phyloP scores from a whole-genome alignment of 805 yeast genomes.

The Yarrowia hollandica region DNA sequence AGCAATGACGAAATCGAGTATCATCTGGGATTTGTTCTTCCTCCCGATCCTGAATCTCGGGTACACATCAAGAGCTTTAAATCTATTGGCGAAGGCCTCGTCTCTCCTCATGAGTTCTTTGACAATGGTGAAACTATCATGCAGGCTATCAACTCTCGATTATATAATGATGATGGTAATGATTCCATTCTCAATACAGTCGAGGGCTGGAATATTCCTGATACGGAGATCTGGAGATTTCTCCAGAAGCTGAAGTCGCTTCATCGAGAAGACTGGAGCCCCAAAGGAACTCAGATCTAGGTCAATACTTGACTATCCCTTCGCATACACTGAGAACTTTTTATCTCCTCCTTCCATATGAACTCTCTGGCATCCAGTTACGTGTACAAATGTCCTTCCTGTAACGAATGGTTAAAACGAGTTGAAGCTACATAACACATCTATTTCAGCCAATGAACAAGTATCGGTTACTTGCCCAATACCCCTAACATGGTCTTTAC shows the following conservation, averaged over 20 bases:
- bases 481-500: constrained; percentile 26
- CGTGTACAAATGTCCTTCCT: constrained; percentile 7
- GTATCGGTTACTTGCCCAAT: constrained; percentile 4
- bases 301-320: background rate
- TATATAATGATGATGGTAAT: constrained; percentile 1
- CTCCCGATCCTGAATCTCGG: background rate
- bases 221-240: constrained; percentile 27
- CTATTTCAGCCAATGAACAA: background rate
- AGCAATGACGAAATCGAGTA: constrained; percentile 8
- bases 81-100: constrained; percentile 10
- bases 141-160: constrained; percentile 4
- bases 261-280: background rate
- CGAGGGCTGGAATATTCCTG: constrained; percentile 26
- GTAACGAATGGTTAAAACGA: background rate
- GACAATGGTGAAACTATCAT: constrained; percentile 9
- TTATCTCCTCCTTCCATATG: no score
- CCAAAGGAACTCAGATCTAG: background rate
- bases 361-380: no score
- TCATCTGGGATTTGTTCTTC: constrained; percentile 21
- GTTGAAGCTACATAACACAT: background rate
- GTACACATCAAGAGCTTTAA: constrained; percentile 22
- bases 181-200: constrained; percentile 23
- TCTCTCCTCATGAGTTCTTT: constrained; percentile 11
- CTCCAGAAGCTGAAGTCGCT: constrained; percentile 21
- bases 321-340: constrained; percentile 15